Evolutionary conservation across 2,329 filamentous ascomycete species (phyloP).

Genomic region (Ceratocystis cacaofunesta): DNA sequence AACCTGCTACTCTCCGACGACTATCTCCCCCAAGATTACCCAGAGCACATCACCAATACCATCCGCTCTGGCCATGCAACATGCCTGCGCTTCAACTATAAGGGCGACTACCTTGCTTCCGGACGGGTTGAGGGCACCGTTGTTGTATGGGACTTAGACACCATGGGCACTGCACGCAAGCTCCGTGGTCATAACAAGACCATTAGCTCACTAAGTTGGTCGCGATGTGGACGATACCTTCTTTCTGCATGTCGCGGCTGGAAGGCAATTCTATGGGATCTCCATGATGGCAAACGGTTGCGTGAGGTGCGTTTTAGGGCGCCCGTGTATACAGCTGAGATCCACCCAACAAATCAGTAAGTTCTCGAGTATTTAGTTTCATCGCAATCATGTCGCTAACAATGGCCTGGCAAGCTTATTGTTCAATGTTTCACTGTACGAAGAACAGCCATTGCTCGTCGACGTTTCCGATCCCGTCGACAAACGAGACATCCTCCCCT

Average conservation of each 20-base stretch:
- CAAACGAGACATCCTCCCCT: slow-evolving; percentile 63
- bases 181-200: slow-evolving; percentile 84
- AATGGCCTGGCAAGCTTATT: slow-evolving; percentile 40
- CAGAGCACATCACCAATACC: slow-evolving; percentile 75
- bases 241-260: slow-evolving; percentile 90
- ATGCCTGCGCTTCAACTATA: slow-evolving; percentile 75
- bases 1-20: slow-evolving; percentile 47
- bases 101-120: slow-evolving; percentile 86
- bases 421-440: slow-evolving; percentile 84
- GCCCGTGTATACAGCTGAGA: slow-evolving; percentile 87
- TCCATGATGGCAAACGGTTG: slow-evolving; percentile 52
- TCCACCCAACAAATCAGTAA: slow-evolving; percentile 82
- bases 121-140: slow-evolving; percentile 89
- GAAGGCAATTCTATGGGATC: slow-evolving; percentile 92
- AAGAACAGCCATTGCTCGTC: slow-evolving; percentile 80
- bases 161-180: slow-evolving; percentile 90
- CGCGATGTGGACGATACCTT: slow-evolving; percentile 75
- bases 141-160: slow-evolving; percentile 93
- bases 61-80: slow-evolving; percentile 58
- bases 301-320: slow-evolving; percentile 83
- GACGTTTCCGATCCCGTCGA: slow-evolving; percentile 58
- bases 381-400: slow-evolving; percentile 18
- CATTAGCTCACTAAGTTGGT: slow-evolving; percentile 93
- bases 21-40: slow-evolving; percentile 63
- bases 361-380: neutral